A percentile compares a stretch with the other conserved stretches of the same genome.
phyloP scores from a whole-genome alignment of 768 basidiomycete species.

The Tephrocybe sp. region DNA sequence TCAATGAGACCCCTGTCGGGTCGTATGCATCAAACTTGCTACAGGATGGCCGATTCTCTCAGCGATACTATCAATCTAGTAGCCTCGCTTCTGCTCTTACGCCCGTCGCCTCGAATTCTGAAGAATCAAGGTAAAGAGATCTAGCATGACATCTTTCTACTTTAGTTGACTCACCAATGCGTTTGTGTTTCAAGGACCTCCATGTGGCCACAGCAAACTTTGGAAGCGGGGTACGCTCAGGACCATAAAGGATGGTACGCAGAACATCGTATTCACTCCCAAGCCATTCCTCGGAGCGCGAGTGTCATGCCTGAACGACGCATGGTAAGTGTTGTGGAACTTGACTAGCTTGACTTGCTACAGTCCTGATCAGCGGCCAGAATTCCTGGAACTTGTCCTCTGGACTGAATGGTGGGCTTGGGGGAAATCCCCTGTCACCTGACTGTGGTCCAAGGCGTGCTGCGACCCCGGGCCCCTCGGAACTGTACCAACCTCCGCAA shows the following conservation, averaged over 20 bases:
- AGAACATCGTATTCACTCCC: not conserved
- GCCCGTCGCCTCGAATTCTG: not conserved
- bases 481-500: not conserved
- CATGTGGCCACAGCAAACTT: not conserved
- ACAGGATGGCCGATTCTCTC: not conserved
- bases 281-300: conserved; percentile 3
- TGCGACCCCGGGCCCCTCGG: conserved; percentile 3
- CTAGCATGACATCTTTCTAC: too few species aligned
- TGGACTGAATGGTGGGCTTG: not conserved
- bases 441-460: conserved; percentile 2
- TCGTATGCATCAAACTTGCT: not conserved
- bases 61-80: conserved; percentile 5
- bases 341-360: not conserved
- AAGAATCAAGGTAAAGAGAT: too few species aligned
- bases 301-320: conserved; percentile 7
- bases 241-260: not conserved
- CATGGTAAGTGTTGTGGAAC: not conserved
- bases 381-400: not conserved
- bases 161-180: not conserved
- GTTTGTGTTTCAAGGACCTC: not conserved
- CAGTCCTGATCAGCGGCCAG: not conserved
- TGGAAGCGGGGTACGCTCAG: not conserved
- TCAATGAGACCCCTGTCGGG: not conserved
- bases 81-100: conserved; percentile 10
- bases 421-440: not conserved